phyloP scores from a whole-genome alignment of 768 basidiomycete species.

The Hydnomerulius pinastri region DNA sequence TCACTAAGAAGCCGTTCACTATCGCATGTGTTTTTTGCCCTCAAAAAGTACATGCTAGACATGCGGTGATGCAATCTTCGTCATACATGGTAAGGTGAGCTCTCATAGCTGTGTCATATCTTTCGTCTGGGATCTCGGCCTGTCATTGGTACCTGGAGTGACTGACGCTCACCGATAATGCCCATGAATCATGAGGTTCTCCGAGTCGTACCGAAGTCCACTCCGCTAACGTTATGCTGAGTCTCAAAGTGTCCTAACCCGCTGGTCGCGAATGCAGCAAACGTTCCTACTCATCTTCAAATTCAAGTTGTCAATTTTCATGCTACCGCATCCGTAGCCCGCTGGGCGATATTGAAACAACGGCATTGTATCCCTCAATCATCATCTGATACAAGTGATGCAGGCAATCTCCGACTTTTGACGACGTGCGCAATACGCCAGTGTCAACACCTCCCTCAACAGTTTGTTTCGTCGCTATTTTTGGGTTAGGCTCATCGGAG shows the following conservation, averaged over 20 bases:
- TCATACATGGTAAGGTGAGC: too few species aligned
- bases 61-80: neutral
- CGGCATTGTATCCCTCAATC: neutral
- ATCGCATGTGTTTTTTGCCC: too few species aligned
- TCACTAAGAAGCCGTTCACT: too few species aligned
- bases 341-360: neutral
- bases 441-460: neutral
- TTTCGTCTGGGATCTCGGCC: neutral
- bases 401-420: neutral
- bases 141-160: neutral
- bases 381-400: neutral
- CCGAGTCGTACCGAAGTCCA: neutral
- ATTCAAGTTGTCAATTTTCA: neutral
- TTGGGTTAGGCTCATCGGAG: conserved; percentile 1
- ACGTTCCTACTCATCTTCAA: neutral
- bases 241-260: neutral
- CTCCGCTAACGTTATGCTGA: neutral
- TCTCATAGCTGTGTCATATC: neutral
- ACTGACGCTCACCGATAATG: neutral
- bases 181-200: neutral
- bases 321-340: neutral
- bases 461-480: neutral
- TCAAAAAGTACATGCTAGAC: neutral
- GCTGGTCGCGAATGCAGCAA: neutral
- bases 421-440: conserved; percentile 1